Evolutionary conservation across 257 asterid species (phyloP).

Genomic region (Nicotiana tomentosiformis): DNA sequence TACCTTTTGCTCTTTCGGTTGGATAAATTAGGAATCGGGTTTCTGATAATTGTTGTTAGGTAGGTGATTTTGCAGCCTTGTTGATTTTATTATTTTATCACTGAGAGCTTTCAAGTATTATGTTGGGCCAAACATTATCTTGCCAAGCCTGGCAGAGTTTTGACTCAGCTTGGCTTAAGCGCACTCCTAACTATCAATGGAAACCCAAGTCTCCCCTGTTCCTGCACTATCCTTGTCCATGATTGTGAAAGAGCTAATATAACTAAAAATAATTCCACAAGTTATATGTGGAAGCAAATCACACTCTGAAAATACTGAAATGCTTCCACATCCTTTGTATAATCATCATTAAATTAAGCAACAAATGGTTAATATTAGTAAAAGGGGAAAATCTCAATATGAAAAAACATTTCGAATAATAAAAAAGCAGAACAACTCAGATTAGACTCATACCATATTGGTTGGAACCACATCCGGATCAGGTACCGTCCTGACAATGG

Average conservation of each 20-base stretch:
- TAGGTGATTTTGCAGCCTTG: background rate
- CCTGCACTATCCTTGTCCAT: background rate
- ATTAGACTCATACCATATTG: conserved; percentile 18
- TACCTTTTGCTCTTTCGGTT: background rate
- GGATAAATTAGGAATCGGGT: background rate
- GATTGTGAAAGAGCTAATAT: background rate
- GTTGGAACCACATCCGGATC: conserved; percentile 29
- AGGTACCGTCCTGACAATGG: conserved; percentile 44
- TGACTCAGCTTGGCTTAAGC: background rate
- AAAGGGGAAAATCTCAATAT: background rate
- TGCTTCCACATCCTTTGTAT: background rate
- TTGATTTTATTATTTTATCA: conserved; percentile 1
- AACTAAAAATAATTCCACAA: background rate
- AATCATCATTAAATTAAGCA: background rate
- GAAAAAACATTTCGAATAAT: background rate
- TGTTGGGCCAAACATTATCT: background rate
- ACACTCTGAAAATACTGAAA: background rate
- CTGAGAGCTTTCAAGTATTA: background rate
- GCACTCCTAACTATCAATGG: background rate
- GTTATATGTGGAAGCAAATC: background rate
- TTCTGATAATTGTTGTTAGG: background rate
- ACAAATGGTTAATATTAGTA: background rate
- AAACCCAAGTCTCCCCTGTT: background rate
- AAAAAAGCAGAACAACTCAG: background rate
- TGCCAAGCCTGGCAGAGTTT: background rate